These are phyloP conservation scores for Pichia kluyveri DNA, from an alignment of 805 yeast genomes.

Conservation along the genomic window DNA sequence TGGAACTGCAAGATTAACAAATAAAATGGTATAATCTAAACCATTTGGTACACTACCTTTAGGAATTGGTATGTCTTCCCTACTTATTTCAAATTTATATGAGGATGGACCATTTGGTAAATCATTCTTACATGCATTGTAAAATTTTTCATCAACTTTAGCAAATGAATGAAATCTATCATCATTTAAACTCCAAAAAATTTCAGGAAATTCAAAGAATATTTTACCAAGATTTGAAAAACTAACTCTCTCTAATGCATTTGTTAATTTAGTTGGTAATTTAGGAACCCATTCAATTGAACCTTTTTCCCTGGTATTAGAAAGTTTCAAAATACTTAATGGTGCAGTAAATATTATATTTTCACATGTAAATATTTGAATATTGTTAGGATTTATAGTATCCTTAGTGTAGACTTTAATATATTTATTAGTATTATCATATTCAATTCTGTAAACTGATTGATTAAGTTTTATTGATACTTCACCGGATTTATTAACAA, in stretches of 20 bases:
- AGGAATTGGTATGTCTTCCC: conserved; percentile 7
- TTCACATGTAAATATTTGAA: conserved; percentile 20
- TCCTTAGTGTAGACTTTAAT: conserved; percentile 15
- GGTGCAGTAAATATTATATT: conserved; percentile 44
- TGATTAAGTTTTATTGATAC: conserved; percentile 15
- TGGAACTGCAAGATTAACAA: conserved; percentile 22
- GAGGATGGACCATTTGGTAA: background rate
- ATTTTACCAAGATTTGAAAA: conserved; percentile 40
- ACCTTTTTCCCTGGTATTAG: conserved; percentile 18
- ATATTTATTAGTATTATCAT: conserved; percentile 11
- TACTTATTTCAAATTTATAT: background rate
- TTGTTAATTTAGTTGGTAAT: conserved; percentile 27
- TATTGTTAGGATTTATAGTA: conserved; percentile 1
- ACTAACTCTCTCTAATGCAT: conserved; percentile 23
- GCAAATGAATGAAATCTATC: conserved; percentile 27
- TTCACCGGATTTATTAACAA: background rate
- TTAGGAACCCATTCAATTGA: conserved; percentile 24
- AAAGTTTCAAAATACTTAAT: conserved; percentile 35
- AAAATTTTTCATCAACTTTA: conserved; percentile 19
- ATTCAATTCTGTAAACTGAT: conserved; percentile 19
- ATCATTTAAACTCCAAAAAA: conserved; percentile 35
- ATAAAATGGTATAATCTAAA: conserved; percentile 22
- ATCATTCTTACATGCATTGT: conserved; percentile 7
- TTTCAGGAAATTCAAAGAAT: conserved; percentile 34
- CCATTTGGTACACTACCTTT: conserved; percentile 13